Evolutionary conservation across 805 yeast genomes (phyloP).

Genomic region (Saccharomycopsis schoenii): DNA sequence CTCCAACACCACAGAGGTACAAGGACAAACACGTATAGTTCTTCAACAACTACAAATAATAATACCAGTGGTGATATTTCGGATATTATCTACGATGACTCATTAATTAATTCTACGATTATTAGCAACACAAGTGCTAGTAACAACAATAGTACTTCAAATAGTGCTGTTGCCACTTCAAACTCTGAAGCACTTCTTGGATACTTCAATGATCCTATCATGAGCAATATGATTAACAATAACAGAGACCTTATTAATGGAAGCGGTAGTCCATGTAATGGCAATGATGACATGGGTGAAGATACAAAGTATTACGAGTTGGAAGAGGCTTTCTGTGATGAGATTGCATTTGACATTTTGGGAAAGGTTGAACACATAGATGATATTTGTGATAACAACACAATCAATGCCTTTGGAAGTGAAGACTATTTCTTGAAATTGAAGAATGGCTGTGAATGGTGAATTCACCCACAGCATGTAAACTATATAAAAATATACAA

Average conservation of each 20-base stretch:
- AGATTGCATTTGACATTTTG: slow-evolving; percentile 13
- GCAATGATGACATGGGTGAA: background rate
- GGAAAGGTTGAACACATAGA: slow-evolving; percentile 6
- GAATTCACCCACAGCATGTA: background rate
- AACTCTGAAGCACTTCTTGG: background rate
- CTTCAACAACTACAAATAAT: background rate
- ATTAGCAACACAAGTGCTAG: background rate
- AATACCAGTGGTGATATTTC: background rate
- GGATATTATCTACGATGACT: background rate
- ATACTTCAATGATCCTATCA: slow-evolving; percentile 10
- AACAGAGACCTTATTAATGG: slow-evolving; percentile 6
- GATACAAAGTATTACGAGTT: slow-evolving; percentile 1
- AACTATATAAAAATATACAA: background rate
- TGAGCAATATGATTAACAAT: slow-evolving; percentile 1
- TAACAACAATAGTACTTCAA: background rate
- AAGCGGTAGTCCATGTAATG: background rate
- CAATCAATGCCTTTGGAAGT: background rate
- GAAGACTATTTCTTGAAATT: background rate
- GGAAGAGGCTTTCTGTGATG: slow-evolving; percentile 13
- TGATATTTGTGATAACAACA: background rate
- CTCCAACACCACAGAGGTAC: background rate
- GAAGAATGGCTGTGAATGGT: background rate
- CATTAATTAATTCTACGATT: background rate
- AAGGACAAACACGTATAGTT: background rate
- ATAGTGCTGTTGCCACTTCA: background rate